Evolutionary conservation across 73 alveolate species (phyloP).

Genomic region (Urostyla sp.): DNA sequence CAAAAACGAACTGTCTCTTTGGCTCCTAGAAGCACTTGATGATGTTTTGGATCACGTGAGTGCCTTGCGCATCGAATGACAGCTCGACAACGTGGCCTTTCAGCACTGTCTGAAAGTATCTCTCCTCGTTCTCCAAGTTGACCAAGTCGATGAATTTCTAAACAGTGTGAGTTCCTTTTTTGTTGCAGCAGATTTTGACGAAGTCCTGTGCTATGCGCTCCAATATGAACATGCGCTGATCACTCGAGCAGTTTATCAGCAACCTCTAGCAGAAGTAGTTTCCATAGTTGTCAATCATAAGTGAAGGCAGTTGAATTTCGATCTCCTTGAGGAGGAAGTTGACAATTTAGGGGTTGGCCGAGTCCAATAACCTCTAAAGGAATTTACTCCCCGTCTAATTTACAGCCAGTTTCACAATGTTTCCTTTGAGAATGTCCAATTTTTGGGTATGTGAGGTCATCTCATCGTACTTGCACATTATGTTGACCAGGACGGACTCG

Average conservation of each 20-base stretch:
- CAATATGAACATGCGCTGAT: conserved; percentile 59
- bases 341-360: conserved; percentile 49
- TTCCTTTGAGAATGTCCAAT: conserved; percentile 50
- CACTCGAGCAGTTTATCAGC: conserved; percentile 55
- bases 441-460: conserved; percentile 19
- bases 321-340: conserved; percentile 52
- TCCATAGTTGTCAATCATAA: conserved; percentile 80
- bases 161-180: conserved; percentile 82
- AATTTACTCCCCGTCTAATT: conserved; percentile 67
- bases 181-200: conserved; percentile 70
- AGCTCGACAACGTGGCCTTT: conserved; percentile 69
- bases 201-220: conserved; percentile 59
- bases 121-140: conserved; percentile 69
- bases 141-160: conserved; percentile 78
- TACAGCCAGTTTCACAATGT: conserved; percentile 29
- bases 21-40: conserved; percentile 67
- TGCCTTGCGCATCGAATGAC: conserved; percentile 72
- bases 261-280: conserved; percentile 80
- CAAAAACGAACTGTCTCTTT: conserved; percentile 71
- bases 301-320: conserved; percentile 36
- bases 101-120: conserved; percentile 61
- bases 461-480: conserved; percentile 53
- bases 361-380: conserved; percentile 50
- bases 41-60: conserved; percentile 83
- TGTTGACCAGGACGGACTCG: conserved; percentile 30